phyloP scores from a whole-genome alignment of 2,329 filamentous ascomycete genomes.

The Incumbomyces lentus region DNA sequence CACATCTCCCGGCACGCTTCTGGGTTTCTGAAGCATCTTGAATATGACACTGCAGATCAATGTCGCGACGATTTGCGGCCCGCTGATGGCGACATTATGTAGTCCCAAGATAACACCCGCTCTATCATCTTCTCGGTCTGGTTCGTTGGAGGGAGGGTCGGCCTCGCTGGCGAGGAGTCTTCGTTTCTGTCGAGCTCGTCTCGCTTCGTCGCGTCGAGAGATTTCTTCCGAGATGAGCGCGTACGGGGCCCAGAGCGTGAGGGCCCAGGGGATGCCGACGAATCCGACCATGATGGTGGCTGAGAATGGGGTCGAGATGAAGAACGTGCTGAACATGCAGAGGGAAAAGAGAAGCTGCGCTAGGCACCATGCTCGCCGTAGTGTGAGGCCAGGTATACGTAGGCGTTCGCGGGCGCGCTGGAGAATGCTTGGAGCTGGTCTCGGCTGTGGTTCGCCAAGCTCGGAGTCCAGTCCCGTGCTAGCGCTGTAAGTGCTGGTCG shows the following conservation, averaged over 20 bases:
- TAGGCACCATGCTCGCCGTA: conserved; percentile 77
- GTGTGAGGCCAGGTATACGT: conserved; percentile 71
- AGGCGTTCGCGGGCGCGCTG: conserved; percentile 47
- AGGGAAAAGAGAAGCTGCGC: conserved; percentile 74
- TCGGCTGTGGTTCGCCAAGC: neutral
- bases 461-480: conserved; percentile 2
- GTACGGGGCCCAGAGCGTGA: conserved; percentile 90
- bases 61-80: conserved; percentile 84
- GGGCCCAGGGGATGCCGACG: conserved; percentile 82
- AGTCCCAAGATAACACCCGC: conserved; percentile 87
- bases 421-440: conserved; percentile 10
- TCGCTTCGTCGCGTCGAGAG: conserved; percentile 61
- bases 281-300: conserved; percentile 71
- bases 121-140: conserved; percentile 50
- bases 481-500: conserved; percentile 1
- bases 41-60: conserved; percentile 77
- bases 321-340: conserved; percentile 69
- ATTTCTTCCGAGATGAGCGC: conserved; percentile 92
- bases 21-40: conserved; percentile 72
- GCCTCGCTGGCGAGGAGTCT: conserved; percentile 21
- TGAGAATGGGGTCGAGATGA: conserved; percentile 59
- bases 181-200: conserved; percentile 36
- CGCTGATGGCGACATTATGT: conserved; percentile 88
- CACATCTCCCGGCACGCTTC: conserved; percentile 72
- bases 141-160: conserved; percentile 20